Conservation (phyloP, 169 alveolate species). For the Eimeria praecox region DNA sequence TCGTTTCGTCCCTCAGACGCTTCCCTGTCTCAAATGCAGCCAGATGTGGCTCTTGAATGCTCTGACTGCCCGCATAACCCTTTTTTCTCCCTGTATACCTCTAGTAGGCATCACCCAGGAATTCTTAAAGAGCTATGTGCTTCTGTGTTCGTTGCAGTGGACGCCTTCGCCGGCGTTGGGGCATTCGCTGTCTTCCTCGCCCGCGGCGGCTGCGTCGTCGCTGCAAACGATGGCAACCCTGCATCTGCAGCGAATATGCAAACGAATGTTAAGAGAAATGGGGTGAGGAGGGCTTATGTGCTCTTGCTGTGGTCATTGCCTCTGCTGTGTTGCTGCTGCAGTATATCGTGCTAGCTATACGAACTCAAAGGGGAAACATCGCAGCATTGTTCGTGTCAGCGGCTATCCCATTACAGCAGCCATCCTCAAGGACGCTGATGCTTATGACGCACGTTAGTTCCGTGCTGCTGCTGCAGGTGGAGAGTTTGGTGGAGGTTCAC, state of each 20-base stretch:
- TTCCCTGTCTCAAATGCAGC: background rate
- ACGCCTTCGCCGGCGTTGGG: conserved; percentile 95
- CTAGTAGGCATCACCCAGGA: background rate
- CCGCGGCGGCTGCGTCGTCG: conserved; percentile 91
- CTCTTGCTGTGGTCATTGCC: background rate
- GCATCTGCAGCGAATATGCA: conserved; percentile 89
- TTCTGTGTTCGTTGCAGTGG: conserved; percentile 83
- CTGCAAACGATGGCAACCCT: conserved; percentile 95
- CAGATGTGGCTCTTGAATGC: background rate
- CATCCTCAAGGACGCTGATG: background rate
- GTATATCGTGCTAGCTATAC: background rate
- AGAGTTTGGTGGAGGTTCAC: conserved; percentile 52
- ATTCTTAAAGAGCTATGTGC: background rate
- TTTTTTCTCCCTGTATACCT: background rate
- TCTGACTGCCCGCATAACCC: background rate
- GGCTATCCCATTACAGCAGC: background rate
- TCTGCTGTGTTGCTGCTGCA: background rate
- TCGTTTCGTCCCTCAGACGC: background rate
- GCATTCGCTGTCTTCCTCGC: conserved; percentile 93
- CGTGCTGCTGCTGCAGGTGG: conserved; percentile 42
- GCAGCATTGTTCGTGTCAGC: background rate
- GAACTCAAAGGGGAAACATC: background rate
- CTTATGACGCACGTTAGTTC: background rate
- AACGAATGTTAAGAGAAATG: conserved; percentile 89
- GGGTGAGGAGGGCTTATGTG: conserved; percentile 83